A percentile compares a stretch with the other conserved stretches of the same genome.
Conservation (phyloP, 495 filamentous ascomycete species). For the Viridothelium virens region DNA sequence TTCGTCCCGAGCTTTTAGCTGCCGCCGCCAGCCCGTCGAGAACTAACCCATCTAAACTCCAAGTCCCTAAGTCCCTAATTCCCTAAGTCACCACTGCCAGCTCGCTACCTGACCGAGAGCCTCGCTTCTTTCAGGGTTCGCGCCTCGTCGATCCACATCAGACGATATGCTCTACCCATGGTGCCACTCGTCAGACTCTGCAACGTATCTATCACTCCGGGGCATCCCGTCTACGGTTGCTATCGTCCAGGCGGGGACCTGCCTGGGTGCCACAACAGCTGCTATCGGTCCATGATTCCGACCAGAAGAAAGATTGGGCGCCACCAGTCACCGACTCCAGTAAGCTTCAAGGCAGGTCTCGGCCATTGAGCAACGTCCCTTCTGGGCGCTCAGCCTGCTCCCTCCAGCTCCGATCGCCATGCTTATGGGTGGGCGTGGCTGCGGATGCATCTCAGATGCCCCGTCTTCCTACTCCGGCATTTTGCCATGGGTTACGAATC, state of each 20-base stretch:
- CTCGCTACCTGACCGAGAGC: no score
- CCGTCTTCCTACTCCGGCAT: background rate
- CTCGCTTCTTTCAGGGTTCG: background rate
- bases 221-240: background rate
- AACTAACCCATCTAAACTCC: background rate
- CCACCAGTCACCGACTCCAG: constrained; percentile 9
- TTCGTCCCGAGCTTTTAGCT: background rate
- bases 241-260: background rate
- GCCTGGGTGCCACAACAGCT: constrained; percentile 1
- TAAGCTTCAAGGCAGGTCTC: constrained; percentile 9
- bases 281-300: constrained; percentile 8
- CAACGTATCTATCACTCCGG: background rate
- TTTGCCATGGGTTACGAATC: background rate
- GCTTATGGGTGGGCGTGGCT: background rate
- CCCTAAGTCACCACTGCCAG: no score
- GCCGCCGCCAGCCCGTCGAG: constrained; percentile 7
- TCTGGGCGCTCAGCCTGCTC: background rate
- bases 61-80: no score
- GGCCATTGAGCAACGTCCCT: constrained; percentile 3
- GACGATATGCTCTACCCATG: background rate
- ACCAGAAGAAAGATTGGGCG: background rate
- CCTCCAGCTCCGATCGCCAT: background rate
- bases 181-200: background rate
- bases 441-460: background rate
- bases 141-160: background rate